Percentiles rank a stretch among this genome's conserved stretches.
Evolutionary conservation across 345 rosid species (phyloP).

Genomic region (Hibiscus trionum): DNA sequence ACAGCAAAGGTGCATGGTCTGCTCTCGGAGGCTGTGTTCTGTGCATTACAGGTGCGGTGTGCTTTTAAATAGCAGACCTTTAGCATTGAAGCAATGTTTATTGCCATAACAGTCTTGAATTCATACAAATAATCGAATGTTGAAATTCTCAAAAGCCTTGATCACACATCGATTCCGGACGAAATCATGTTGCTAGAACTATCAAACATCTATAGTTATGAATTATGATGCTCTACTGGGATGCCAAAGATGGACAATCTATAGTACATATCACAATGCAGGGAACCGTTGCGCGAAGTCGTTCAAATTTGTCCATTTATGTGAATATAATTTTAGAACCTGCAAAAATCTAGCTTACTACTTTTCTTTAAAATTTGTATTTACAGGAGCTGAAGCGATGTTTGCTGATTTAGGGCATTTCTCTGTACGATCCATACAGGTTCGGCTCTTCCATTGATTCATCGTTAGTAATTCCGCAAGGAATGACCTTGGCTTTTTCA

Average conservation of each 20-base stretch:
- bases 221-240: neutral
- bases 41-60: constrained; percentile 72
- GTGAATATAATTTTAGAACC: neutral
- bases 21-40: constrained; percentile 96
- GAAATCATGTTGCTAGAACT: neutral
- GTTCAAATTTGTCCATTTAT: neutral
- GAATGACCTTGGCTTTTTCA: neutral
- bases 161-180: neutral
- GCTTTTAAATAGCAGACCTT: neutral
- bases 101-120: neutral
- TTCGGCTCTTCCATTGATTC: constrained; percentile 14
- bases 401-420: constrained; percentile 98
- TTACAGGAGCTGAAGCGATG: constrained; percentile 96
- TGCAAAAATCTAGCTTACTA: neutral
- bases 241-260: neutral
- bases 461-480: constrained; percentile 11
- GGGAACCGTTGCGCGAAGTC: neutral
- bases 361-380: neutral
- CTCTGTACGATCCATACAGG: constrained; percentile 86
- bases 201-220: too few species aligned
- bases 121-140: neutral
- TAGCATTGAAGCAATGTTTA: neutral
- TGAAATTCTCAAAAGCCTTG: neutral
- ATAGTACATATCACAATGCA: neutral
- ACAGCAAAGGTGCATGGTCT: constrained; percentile 71